phyloP scores from a whole-genome alignment of 2,329 filamentous ascomycete genomes.

The Hymenoscyphus infarciens region DNA sequence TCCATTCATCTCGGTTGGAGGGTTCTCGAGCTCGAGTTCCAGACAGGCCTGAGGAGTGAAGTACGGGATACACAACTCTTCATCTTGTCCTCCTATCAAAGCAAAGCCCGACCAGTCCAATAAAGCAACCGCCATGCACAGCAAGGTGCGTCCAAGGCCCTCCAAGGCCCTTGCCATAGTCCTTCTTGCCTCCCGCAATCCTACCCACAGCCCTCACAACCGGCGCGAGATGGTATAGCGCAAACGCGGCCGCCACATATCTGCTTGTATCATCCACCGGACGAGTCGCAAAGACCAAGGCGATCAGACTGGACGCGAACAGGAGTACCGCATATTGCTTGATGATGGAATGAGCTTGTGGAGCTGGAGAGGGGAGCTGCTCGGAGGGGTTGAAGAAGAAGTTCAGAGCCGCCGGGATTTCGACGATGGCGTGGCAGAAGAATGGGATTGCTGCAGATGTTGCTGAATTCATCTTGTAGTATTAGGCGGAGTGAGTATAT shows the following conservation, averaged over 20 bases:
- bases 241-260: constrained; percentile 35
- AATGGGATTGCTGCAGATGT: constrained; percentile 22
- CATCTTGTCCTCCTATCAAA: neutral
- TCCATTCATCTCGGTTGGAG: too few relatives aligned
- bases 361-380: constrained; percentile 33
- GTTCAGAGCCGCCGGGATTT: constrained; percentile 37
- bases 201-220: constrained; percentile 29
- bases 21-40: too few relatives aligned
- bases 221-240: constrained; percentile 37
- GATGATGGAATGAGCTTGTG: constrained; percentile 37
- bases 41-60: neutral
- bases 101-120: neutral
- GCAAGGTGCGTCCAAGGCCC: constrained; percentile 30
- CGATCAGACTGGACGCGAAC: constrained; percentile 35
- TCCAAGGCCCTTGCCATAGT: constrained; percentile 20
- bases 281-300: constrained; percentile 33
- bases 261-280: constrained; percentile 31
- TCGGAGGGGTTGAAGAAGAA: constrained; percentile 37
- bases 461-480: too few relatives aligned
- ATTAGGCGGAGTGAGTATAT: too few relatives aligned
- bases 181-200: constrained; percentile 13
- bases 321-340: constrained; percentile 40
- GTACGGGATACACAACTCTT: neutral
- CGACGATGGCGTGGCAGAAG: constrained; percentile 36
- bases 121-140: constrained; percentile 23